Conservation (phyloP, 192 early-diverging fungal species). For the Umbelopsis sp. region DNA sequence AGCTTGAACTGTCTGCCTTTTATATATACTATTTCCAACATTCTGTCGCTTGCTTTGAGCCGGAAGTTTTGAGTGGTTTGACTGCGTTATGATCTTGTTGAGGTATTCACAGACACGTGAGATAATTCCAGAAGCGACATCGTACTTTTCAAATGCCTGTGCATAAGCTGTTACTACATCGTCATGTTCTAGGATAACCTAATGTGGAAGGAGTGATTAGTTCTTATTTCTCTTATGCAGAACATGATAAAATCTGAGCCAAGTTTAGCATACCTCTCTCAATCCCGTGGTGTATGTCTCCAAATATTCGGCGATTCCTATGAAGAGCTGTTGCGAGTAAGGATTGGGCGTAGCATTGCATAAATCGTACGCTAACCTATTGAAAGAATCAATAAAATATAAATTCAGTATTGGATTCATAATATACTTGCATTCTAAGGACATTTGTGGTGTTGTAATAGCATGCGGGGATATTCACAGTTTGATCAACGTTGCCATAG, state of each 20-base stretch:
- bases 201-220: neutral
- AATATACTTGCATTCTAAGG: neutral
- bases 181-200: constrained; percentile 64
- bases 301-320: constrained; percentile 66
- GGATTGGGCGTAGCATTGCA: constrained; percentile 77
- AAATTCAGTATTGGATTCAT: neutral
- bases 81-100: constrained; percentile 57
- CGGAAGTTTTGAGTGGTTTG: constrained; percentile 24
- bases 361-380: constrained; percentile 74
- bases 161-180: constrained; percentile 73
- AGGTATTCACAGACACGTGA: constrained; percentile 72
- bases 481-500: neutral
- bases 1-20: constrained; percentile 65
- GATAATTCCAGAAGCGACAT: constrained; percentile 57
- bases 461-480: neutral
- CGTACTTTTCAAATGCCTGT: constrained; percentile 65
- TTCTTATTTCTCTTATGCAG: neutral
- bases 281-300: constrained; percentile 53
- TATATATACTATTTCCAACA: constrained; percentile 50
- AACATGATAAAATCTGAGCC: neutral
- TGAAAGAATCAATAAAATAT: neutral
- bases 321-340: constrained; percentile 66
- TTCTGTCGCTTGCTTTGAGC: constrained; percentile 40
- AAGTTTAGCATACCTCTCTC: constrained; percentile 45
- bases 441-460: neutral